Evolutionary conservation across 1,284 basidiomycete genomes (phyloP).

Genomic region (Exsudoporus floridanus): DNA sequence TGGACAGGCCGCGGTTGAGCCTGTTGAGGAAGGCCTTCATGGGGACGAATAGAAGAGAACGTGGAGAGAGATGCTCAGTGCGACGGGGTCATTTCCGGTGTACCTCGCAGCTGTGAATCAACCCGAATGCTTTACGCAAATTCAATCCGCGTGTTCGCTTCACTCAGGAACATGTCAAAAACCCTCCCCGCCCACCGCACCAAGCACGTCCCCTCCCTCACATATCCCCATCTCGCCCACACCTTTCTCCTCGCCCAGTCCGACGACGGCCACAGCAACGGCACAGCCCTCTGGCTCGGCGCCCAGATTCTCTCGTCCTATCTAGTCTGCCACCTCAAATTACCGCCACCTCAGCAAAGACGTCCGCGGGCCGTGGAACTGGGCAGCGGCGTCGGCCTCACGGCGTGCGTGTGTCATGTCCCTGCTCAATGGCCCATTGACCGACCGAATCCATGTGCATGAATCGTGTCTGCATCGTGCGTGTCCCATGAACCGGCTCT

Average conservation of each 20-base stretch:
- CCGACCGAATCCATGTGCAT: neutral
- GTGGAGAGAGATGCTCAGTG: slow-evolving; percentile 15
- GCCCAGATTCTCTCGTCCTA: slow-evolving; percentile 73
- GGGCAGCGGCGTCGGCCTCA: slow-evolving; percentile 80
- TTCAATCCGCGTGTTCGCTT: neutral
- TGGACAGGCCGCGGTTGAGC: slow-evolving; percentile 65
- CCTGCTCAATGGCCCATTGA: neutral
- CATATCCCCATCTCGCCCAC: slow-evolving; percentile 43
- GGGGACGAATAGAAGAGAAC: slow-evolving; percentile 10
- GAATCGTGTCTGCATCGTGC: slow-evolving; percentile 9
- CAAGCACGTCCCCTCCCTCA: slow-evolving; percentile 61
- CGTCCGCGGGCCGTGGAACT: slow-evolving; percentile 66
- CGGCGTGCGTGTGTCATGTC: slow-evolving; percentile 54
- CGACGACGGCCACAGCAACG: slow-evolving; percentile 66
- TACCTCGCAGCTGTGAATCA: slow-evolving; percentile 1
- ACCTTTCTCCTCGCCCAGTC: slow-evolving; percentile 54
- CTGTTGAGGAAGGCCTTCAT: slow-evolving; percentile 82
- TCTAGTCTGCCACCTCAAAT: slow-evolving; percentile 42
- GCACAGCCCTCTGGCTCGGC: slow-evolving; percentile 87
- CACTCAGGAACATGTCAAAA: neutral
- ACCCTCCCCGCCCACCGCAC: slow-evolving; percentile 59
- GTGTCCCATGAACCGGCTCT: neutral
- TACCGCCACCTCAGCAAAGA: slow-evolving; percentile 12
- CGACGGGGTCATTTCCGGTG: slow-evolving; percentile 25
- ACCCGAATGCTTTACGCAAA: neutral